A percentile compares a stretch with the other conserved stretches of the same genome.
Conservation (phyloP, 768 basidiomycete species). For the Obba rivulosa region DNA sequence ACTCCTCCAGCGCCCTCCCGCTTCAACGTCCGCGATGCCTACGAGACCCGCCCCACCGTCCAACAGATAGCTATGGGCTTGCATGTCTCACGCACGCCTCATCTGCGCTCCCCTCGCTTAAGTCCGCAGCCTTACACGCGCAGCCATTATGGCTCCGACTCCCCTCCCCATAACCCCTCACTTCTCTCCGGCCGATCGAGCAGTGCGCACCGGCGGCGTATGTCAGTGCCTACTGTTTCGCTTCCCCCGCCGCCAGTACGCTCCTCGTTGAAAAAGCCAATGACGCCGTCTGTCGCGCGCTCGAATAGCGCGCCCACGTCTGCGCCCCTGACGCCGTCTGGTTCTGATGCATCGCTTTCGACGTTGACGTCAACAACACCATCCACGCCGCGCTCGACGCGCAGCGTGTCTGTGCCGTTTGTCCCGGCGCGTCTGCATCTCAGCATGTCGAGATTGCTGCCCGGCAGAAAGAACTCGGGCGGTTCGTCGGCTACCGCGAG, state of each 20-base stretch:
- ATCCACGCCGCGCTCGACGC: slow-evolving; percentile 21
- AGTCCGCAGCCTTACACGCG: not conserved
- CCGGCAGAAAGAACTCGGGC: slow-evolving; percentile 24
- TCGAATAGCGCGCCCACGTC: slow-evolving; percentile 21
- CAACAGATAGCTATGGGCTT: slow-evolving; percentile 81
- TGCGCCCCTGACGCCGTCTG: slow-evolving; percentile 24
- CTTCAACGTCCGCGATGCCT: slow-evolving; percentile 31
- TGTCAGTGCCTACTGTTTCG: slow-evolving; percentile 1
- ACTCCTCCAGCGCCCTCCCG: slow-evolving; percentile 14
- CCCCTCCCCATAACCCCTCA: slow-evolving; percentile 1
- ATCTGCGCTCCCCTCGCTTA: slow-evolving; percentile 41
- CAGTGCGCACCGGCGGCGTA: slow-evolving; percentile 8
- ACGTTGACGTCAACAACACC: slow-evolving; percentile 40
- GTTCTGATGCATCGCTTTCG: slow-evolving; percentile 38
- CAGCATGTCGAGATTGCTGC: slow-evolving; percentile 49
- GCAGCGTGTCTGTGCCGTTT: slow-evolving; percentile 10
- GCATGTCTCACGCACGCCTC: slow-evolving; percentile 72
- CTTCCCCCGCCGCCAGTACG: slow-evolving; percentile 47
- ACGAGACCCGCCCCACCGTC: slow-evolving; percentile 49
- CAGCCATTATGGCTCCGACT: slow-evolving; percentile 2
- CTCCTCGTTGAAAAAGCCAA: slow-evolving; percentile 60
- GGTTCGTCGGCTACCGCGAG: slow-evolving; percentile 21
- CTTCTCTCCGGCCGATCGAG: slow-evolving; percentile 9
- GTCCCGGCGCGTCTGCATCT: slow-evolving; percentile 32
- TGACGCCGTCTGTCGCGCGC: slow-evolving; percentile 31